A percentile compares a stretch with the other conserved stretches of the same genome.
Conservation (phyloP, 23 red algal species). For the Pyropia yezoensis region DNA sequence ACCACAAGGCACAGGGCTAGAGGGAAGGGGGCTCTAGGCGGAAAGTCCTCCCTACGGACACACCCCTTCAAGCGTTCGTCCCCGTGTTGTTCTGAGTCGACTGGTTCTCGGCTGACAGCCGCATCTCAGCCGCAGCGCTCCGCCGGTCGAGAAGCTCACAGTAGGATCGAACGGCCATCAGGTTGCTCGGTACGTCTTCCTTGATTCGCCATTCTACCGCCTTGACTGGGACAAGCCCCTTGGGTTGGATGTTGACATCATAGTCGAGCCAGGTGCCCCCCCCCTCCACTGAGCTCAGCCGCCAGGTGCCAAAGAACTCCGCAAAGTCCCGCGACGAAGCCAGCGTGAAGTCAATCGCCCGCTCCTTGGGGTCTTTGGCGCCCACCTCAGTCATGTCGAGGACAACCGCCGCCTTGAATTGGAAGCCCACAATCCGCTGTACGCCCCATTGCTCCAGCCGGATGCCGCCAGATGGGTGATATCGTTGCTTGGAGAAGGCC, state of each 20-base stretch:
- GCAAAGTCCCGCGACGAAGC: constrained; percentile 69
- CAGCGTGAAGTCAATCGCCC: constrained; percentile 69
- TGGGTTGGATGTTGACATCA: constrained; percentile 64
- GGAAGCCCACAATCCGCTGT: constrained; percentile 83
- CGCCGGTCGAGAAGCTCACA: constrained; percentile 19
- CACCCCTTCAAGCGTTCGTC: no score
- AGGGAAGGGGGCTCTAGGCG: no score
- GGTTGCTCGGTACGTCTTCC: constrained; percentile 79
- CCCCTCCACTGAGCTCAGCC: constrained; percentile 30
- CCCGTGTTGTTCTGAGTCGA: no score
- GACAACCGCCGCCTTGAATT: constrained; percentile 75
- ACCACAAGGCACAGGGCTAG: no score
- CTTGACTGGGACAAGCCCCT: constrained; percentile 72
- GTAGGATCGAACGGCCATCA: constrained; percentile 50
- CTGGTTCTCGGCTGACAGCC: no score
- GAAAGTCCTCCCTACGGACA: no score
- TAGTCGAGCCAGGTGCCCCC: constrained; percentile 59
- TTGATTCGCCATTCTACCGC: constrained; percentile 94
- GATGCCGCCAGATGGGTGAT: constrained; percentile 69
- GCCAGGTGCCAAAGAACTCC: constrained; percentile 77
- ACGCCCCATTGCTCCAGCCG: constrained; percentile 85
- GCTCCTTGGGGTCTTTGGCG: constrained; percentile 5
- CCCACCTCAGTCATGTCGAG: constrained; percentile 92
- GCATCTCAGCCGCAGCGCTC: no score
- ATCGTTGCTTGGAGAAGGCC: constrained; percentile 25